A percentile compares a stretch with the other conserved stretches of the same genome.
phyloP scores from a whole-genome alignment of 108 stramenopile genomes.

The Chaetoceros muelleri region DNA sequence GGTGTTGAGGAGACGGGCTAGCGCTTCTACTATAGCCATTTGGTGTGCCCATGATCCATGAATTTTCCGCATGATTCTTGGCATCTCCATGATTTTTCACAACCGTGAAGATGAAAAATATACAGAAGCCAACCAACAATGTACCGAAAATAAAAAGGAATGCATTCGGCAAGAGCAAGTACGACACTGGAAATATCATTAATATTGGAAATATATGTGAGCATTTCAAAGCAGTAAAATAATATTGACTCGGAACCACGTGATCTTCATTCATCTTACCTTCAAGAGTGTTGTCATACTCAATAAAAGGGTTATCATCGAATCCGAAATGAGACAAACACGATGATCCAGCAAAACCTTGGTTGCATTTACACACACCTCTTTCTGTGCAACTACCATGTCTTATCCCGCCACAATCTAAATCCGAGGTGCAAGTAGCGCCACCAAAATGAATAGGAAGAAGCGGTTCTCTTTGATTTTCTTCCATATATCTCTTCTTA shows the following conservation, averaged over 20 bases:
- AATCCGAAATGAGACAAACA: slow-evolving; percentile 65
- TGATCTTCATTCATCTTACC: not conserved
- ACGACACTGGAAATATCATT: not conserved
- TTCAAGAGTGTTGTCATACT: not conserved
- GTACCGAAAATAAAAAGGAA: slow-evolving; percentile 14
- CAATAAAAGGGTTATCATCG: slow-evolving; percentile 21
- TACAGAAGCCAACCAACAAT: slow-evolving; percentile 11
- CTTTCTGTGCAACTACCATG: slow-evolving; percentile 32
- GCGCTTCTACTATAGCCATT: slow-evolving; percentile 7
- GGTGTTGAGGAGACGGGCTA: slow-evolving; percentile 23
- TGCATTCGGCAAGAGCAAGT: slow-evolving; percentile 2
- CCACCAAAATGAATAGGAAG: slow-evolving; percentile 50
- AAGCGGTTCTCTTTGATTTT: slow-evolving; percentile 47
- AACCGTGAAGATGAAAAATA: not conserved
- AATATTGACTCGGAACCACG: not conserved
- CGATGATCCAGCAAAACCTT: slow-evolving; percentile 48
- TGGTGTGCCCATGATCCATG: slow-evolving; percentile 3
- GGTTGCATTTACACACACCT: slow-evolving; percentile 42
- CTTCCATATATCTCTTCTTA: slow-evolving; percentile 63
- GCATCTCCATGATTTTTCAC: slow-evolving; percentile 3
- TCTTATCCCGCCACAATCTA: slow-evolving; percentile 42
- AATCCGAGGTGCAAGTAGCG: slow-evolving; percentile 28
- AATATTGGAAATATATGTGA: not conserved
- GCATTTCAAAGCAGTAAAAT: not conserved
- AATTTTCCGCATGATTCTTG: not conserved